Percentiles rank a stretch among this genome's conserved stretches.
These are phyloP conservation scores for Pythium angustatum DNA, from an alignment of 352 stramenopile species.

Conservation along the genomic window DNA sequence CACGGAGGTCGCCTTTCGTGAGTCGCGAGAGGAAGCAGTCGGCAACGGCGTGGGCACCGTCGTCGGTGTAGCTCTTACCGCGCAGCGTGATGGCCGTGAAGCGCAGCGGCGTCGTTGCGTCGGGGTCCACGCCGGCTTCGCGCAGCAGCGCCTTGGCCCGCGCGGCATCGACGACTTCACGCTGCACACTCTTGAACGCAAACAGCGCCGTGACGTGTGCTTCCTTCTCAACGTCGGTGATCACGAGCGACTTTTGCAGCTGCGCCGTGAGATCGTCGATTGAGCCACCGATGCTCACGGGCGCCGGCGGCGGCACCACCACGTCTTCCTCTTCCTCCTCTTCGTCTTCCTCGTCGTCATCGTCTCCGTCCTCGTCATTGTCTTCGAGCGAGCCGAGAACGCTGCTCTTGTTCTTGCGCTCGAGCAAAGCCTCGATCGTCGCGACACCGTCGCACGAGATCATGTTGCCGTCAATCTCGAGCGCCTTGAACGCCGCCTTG, in stretches of 20 bases:
- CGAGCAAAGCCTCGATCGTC: slow-evolving; percentile 51
- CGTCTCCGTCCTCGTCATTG: slow-evolving; percentile 82
- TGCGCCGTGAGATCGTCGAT: slow-evolving; percentile 49
- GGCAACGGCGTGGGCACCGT: slow-evolving; percentile 55
- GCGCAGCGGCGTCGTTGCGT: slow-evolving; percentile 39
- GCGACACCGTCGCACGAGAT: slow-evolving; percentile 68
- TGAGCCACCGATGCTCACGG: slow-evolving; percentile 28
- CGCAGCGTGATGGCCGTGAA: slow-evolving; percentile 64
- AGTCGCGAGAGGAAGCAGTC: slow-evolving; percentile 55
- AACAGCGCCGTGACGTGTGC: slow-evolving; percentile 29
- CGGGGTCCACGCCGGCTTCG: slow-evolving; percentile 40
- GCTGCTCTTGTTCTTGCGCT: slow-evolving; percentile 50
- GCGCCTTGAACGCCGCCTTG: slow-evolving; percentile 53
- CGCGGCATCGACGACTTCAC: slow-evolving; percentile 68
- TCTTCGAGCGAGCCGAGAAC: slow-evolving; percentile 77
- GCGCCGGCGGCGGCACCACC: slow-evolving; percentile 20
- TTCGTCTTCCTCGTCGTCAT: slow-evolving; percentile 57
- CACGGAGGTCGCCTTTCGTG: slow-evolving; percentile 36
- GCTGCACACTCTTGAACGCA: slow-evolving; percentile 53
- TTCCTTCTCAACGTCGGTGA: slow-evolving; percentile 29
- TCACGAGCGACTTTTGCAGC: slow-evolving; percentile 47
- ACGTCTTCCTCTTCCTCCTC: slow-evolving; percentile 38
- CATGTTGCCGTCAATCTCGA: slow-evolving; percentile 84
- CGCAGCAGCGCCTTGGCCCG: slow-evolving; percentile 53
- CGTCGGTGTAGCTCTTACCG: slow-evolving; percentile 80